Base-by-base conservation (phyloP, 352 stramenopile species). In the Pythium phragmiticola region DNA sequence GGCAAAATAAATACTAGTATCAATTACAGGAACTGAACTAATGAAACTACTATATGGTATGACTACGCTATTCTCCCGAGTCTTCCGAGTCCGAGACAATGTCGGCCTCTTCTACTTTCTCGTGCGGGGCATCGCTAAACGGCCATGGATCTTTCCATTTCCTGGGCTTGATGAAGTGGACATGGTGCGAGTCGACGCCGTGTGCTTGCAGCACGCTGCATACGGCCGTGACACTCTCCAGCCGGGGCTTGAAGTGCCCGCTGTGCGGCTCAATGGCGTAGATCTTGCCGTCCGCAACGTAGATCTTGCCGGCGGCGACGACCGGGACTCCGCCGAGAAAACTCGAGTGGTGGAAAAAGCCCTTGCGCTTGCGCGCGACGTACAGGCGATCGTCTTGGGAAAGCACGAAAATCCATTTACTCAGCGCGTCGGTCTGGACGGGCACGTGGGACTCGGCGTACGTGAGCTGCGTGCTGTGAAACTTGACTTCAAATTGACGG, bases 351-450 rank as follows among this genome's bases (percentile, higher is more conserved):
- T 92, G 82, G 68, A 92, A 92, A 47, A 53, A 63, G 26, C 82
- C 82, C 51, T 92, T 92, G 43, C 63, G 70, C 69, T 92, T 92
- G n/a, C 82, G 80, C 3, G 69, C 73, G n/a, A 92, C 57, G 56
- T 86, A 89, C 63, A 92, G 74, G 37, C 28, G 59, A 36, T 55
- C 53, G 36, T 65, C 42, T 42, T 64, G 60, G 11, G 59, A 65
- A 5, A 92, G 50, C n/a, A 92, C 82, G 55, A 92, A 92, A 65
- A 92, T 92, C 80, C 81, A 90, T 56, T 92, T 92, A 55, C 75
- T 87, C 36, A 63, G 62, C 51, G 74, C 64, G 65, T 91, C 82
- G 2, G 82, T 91, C 30, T 88, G 67, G 37, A 87, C 76, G 6
- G 74, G 47, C 9, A 62, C 19, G 16, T 63, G 63, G 12, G 76